These are phyloP conservation scores for Pseudognaphalium luteoalbum DNA, from an alignment of 129 eudicot species.

Conservation along the genomic window DNA sequence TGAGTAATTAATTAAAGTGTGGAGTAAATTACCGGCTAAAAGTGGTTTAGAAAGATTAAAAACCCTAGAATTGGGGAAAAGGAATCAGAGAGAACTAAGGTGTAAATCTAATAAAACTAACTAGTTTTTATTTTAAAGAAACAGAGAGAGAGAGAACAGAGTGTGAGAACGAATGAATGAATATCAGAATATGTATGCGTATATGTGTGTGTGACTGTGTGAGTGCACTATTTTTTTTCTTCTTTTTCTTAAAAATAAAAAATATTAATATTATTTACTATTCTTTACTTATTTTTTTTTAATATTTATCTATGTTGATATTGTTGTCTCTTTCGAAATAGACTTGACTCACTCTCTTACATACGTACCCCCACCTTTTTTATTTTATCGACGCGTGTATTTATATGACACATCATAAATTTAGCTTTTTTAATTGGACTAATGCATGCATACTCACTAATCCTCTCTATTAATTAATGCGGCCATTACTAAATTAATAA, in stretches of 20 bases:
- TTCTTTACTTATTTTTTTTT: too few species aligned
- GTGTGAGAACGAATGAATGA: not conserved
- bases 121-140: not conserved
- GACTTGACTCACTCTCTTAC: conserved; percentile 32
- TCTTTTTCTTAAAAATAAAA: too few species aligned
- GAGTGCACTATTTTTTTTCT: not conserved
- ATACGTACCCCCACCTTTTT: conserved; percentile 25
- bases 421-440: not conserved
- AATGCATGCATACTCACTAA: conserved; percentile 17
- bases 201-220: conserved; percentile 17
- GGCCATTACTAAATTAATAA: not conserved
- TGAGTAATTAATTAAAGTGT: not conserved
- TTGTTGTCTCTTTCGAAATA: conserved; percentile 35
- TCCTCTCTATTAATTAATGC: not conserved
- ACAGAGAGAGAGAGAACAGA: not conserved
- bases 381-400: conserved; percentile 37
- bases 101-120: conserved; percentile 9
- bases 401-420: conserved; percentile 29
- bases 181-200: not conserved
- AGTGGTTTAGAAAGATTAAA: not conserved
- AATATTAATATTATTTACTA: too few species aligned
- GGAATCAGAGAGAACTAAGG: conserved; percentile 23
- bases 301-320: too few species aligned
- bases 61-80: conserved; percentile 25
- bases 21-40: conserved; percentile 19